Conservation (phyloP, 2,329 filamentous ascomycete species). For the Teratosphaeria viscida region DNA sequence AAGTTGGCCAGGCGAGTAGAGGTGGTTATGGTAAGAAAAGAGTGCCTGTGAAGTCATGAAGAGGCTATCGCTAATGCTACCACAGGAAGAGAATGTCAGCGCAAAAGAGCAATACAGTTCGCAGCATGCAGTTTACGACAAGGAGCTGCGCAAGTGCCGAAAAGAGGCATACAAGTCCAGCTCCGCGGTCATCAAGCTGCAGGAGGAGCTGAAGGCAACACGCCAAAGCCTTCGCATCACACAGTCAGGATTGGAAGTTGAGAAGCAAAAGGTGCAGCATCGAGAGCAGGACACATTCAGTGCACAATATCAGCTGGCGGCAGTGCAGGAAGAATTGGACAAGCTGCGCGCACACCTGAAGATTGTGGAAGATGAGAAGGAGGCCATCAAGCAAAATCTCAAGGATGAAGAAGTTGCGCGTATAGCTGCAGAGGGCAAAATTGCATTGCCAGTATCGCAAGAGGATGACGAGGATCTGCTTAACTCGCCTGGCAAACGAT, state of each 20-base stretch:
- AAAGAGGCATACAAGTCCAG: constrained; percentile 71
- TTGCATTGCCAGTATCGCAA: constrained; percentile 49
- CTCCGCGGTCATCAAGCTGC: constrained; percentile 57
- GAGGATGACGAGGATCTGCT: constrained; percentile 50
- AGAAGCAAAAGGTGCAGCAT: constrained; percentile 51
- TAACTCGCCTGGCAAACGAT: constrained; percentile 47
- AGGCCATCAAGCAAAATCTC: constrained; percentile 60
- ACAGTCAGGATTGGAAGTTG: constrained; percentile 51
- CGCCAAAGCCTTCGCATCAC: constrained; percentile 44
- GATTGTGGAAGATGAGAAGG: constrained; percentile 61
- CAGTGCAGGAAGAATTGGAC: constrained; percentile 56
- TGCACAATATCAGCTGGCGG: constrained; percentile 55
- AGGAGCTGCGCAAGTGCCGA: constrained; percentile 57
- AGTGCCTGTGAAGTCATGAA: neutral
- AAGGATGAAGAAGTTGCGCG: constrained; percentile 64
- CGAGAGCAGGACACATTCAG: constrained; percentile 61
- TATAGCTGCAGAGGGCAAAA: constrained; percentile 60
- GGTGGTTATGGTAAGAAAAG: constrained; percentile 53
- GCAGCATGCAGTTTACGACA: constrained; percentile 50
- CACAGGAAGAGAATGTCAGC: constrained; percentile 58
- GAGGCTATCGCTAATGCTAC: constrained; percentile 11
- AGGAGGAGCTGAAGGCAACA: constrained; percentile 59
- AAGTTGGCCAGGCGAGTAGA: constrained; percentile 58
- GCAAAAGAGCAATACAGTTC: constrained; percentile 49
- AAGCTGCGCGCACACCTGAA: constrained; percentile 33